These are phyloP conservation scores for Medicago arabica DNA, from an alignment of 306 rosid genomes.

Conservation along the genomic window DNA sequence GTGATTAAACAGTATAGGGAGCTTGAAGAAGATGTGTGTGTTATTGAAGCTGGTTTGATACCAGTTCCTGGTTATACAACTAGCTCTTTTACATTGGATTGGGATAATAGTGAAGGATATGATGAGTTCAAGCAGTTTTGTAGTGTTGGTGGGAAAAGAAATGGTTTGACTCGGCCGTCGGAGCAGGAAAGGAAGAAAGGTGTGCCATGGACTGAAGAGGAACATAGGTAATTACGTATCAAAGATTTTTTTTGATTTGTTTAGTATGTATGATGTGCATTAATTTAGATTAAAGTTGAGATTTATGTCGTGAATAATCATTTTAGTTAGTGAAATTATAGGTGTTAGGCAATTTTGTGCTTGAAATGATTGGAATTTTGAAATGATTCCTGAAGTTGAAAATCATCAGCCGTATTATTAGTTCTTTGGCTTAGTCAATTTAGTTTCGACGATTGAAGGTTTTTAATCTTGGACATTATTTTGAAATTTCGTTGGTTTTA, in stretches of 20 bases:
- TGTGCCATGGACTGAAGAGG: slow-evolving; percentile 92
- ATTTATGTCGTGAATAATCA: background rate
- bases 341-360: background rate
- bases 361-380: background rate
- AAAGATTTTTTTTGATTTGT: slow-evolving; percentile 7
- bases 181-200: slow-evolving; percentile 95
- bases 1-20: slow-evolving; percentile 83
- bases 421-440: background rate
- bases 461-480: background rate
- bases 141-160: slow-evolving; percentile 66
- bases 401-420: background rate
- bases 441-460: background rate
- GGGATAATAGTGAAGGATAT: slow-evolving; percentile 59
- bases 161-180: slow-evolving; percentile 59
- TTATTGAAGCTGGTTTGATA: slow-evolving; percentile 84
- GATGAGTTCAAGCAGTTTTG: slow-evolving; percentile 71
- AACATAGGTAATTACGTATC: slow-evolving; percentile 72
- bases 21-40: slow-evolving; percentile 83
- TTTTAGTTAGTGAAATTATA: background rate
- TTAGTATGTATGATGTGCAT: background rate
- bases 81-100: slow-evolving; percentile 75
- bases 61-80: slow-evolving; percentile 69
- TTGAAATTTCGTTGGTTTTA: background rate
- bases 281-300: slow-evolving; percentile 26
- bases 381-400: background rate